A percentile compares a stretch with the other conserved stretches of the same genome.
These are phyloP conservation scores for Microdochium nivale DNA, from an alignment of 2,329 filamentous ascomycete species.

Conservation along the genomic window DNA sequence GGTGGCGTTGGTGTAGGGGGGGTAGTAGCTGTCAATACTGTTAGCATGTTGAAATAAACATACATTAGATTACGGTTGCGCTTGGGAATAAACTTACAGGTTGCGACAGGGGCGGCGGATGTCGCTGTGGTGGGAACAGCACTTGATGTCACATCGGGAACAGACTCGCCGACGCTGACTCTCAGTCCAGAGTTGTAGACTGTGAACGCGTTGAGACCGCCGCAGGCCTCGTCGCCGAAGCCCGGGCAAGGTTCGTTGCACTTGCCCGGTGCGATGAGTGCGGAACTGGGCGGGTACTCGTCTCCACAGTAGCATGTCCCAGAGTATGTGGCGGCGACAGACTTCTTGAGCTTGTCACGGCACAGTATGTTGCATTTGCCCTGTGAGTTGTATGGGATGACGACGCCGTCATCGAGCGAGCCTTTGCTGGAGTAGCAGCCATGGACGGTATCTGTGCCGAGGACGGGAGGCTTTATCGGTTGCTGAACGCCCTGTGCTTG, in stretches of 20 bases:
- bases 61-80: too few species aligned
- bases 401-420: slow-evolving; percentile 21
- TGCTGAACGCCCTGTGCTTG: slow-evolving; percentile 14
- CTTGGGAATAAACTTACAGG: too few species aligned
- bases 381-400: slow-evolving; percentile 24
- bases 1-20: slow-evolving; percentile 15
- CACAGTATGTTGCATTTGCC: slow-evolving; percentile 28
- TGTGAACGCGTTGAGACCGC: slow-evolving; percentile 34
- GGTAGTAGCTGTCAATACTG: slow-evolving; percentile 7
- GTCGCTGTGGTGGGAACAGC: slow-evolving; percentile 20
- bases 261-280: slow-evolving; percentile 43
- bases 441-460: slow-evolving; percentile 31
- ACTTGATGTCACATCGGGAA: slow-evolving; percentile 11
- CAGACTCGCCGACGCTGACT: slow-evolving; percentile 26
- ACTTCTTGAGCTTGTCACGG: slow-evolving; percentile 33
- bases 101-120: slow-evolving; percentile 9
- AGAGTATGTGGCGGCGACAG: slow-evolving; percentile 55
- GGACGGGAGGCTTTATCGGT: slow-evolving; percentile 26
- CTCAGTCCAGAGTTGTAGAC: slow-evolving; percentile 42
- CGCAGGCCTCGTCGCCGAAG: slow-evolving; percentile 53
- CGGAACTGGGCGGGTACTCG: slow-evolving; percentile 50
- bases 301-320: slow-evolving; percentile 67
- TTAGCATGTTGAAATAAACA: slow-evolving; percentile 1
- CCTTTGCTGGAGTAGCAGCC: slow-evolving; percentile 41
- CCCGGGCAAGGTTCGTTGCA: slow-evolving; percentile 62